Base-by-base conservation (phyloP, 768 basidiomycete genomes). In the Russula abietina region DNA sequence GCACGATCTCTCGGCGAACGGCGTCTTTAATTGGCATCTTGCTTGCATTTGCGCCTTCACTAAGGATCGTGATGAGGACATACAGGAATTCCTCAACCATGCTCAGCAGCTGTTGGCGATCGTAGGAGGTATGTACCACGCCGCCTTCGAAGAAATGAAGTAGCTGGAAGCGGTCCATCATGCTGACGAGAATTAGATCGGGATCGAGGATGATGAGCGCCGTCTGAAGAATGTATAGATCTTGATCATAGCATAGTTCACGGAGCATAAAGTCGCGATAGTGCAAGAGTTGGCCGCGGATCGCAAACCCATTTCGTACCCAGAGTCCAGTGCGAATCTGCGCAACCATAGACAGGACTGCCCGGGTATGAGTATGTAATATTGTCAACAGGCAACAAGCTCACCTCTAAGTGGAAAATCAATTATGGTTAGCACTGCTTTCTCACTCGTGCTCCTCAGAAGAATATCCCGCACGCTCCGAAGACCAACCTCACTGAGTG, bases 271-370 rank as follows among this genome's bases (percentile, higher is more conserved):
- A 93, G 72, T 98, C 96, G 30, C 94, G 88, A 72, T 99, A 99
- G 72, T 98, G 96, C 57, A 95, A 81, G 4, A 94, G 79, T 72
- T 98, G 97, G 0, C 94, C 93, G 1, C 96, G 88, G 68, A 98
- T 95, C 17, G 89, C 89, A 70, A 94, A 91, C 4, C 97, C 97
- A 69, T 99, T 99, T 58, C 96, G 89, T 9, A 97, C 95, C 97
- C 97, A 99, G 4, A 98, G 80, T 0, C 94, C 94, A 0, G 92
- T 89, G 28, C 94, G 85, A 55, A 98, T 93, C 72, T 98, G 97
- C 0, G 95, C 93, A 50, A 96, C 87, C 87, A 95, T 93, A 1
- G 87, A 83, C 30, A 94, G 78, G 7, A 92, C 93, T 94, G 53
- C 38, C 39, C 48, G 53, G 38, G 22, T 19, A 64, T 50, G 57